A percentile compares a stretch with the other conserved stretches of the same genome.
phyloP scores from a whole-genome alignment of 2,329 filamentous ascomycete species.

The Metarhizium guizhouense region DNA sequence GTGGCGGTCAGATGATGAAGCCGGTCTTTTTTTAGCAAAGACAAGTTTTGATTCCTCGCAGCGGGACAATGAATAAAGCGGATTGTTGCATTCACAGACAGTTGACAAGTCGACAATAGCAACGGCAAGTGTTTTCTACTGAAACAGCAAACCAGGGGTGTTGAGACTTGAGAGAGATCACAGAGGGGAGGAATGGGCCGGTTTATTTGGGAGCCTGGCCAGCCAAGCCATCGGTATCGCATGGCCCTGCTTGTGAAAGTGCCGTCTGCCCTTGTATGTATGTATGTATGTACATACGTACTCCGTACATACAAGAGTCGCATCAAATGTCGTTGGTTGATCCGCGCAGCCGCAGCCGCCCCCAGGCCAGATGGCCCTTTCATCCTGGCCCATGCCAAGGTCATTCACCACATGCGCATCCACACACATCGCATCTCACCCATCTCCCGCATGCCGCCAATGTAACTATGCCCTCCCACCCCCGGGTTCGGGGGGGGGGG shows the following conservation, averaged over 20 bases:
- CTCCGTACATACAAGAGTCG: background rate
- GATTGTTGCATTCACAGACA: background rate
- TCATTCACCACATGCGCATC: background rate
- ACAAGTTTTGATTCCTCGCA: background rate
- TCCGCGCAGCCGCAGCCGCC: background rate
- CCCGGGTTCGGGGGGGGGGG: no score
- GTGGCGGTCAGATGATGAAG: background rate
- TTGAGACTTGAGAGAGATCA: no score
- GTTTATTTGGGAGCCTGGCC: background rate
- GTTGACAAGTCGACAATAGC: background rate
- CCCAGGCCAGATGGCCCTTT: background rate
- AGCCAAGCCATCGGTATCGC: background rate
- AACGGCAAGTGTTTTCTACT: background rate
- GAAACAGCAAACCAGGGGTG: no score
- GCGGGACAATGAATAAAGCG: background rate
- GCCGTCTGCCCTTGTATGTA: background rate
- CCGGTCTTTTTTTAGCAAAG: background rate
- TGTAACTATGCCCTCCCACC: no score
- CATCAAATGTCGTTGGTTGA: background rate
- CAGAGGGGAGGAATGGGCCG: background rate
- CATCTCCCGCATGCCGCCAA: background rate
- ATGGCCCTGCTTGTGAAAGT: background rate
- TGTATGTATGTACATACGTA: background rate
- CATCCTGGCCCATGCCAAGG: background rate
- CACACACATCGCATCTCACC: background rate